These are phyloP conservation scores for Fusarium pseudonygamai DNA, from an alignment of 2,329 filamentous ascomycete genomes.

Conservation along the genomic window DNA sequence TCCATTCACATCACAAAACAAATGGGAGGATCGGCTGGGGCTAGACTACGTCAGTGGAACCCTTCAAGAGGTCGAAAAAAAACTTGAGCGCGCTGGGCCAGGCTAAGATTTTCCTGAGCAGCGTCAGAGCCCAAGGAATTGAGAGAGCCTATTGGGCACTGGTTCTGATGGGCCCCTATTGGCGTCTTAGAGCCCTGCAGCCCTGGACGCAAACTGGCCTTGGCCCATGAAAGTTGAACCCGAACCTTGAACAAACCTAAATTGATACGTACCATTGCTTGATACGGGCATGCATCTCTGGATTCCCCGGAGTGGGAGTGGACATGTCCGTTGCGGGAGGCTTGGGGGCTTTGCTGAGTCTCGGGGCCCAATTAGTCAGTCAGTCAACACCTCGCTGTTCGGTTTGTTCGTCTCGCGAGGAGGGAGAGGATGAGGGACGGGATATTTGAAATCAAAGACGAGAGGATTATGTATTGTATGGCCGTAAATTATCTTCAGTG, in stretches of 20 bases:
- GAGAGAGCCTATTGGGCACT: slow-evolving; percentile 30
- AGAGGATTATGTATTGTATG: not conserved
- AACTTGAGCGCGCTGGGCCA: slow-evolving; percentile 28
- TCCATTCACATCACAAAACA: not conserved
- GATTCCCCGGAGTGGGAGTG: slow-evolving; percentile 19
- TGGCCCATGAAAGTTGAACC: slow-evolving; percentile 8
- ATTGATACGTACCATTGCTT: slow-evolving; percentile 18
- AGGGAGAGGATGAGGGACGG: not conserved
- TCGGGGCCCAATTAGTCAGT: slow-evolving; percentile 1
- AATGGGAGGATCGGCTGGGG: slow-evolving; percentile 33
- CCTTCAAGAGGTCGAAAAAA: slow-evolving; percentile 24
- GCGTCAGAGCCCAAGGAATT: slow-evolving; percentile 32
- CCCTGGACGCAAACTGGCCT: slow-evolving; percentile 20
- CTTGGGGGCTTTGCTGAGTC: slow-evolving; percentile 13
- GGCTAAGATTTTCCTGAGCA: slow-evolving; percentile 33
- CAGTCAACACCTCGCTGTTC: slow-evolving; percentile 5
- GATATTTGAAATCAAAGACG: slow-evolving; percentile 32
- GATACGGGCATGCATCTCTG: slow-evolving; percentile 5
- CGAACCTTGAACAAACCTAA: slow-evolving; percentile 4
- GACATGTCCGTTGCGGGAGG: slow-evolving; percentile 26
- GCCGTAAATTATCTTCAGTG: not conserved
- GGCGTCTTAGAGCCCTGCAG: slow-evolving; percentile 31
- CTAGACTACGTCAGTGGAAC: slow-evolving; percentile 41
- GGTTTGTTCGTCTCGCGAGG: slow-evolving; percentile 8
- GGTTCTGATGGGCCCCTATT: slow-evolving; percentile 18